phyloP scores from a whole-genome alignment of 1,139 yeast genomes.

The Meyerozyma sp. region DNA sequence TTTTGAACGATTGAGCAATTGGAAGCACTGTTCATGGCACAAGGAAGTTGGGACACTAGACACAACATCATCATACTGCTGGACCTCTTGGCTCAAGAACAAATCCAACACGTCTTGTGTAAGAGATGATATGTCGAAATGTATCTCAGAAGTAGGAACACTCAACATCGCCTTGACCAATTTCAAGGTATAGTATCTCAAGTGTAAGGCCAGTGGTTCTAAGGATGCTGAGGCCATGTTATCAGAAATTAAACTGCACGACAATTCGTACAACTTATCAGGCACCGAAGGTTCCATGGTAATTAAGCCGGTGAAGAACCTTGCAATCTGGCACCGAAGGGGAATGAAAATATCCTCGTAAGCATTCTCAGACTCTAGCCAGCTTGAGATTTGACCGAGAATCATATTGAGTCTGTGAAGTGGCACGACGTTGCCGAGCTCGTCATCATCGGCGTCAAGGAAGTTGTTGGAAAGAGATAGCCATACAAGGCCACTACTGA shows the following conservation, averaged over 20 bases:
- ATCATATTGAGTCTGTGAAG: conserved; percentile 60
- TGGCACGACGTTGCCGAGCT: conserved; percentile 29
- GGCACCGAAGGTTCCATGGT: conserved; percentile 12
- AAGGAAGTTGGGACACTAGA: conserved; percentile 29
- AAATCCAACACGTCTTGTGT: conserved; percentile 34
- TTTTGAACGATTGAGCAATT: conserved; percentile 15
- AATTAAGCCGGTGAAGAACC: conserved; percentile 35
- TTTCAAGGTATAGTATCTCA: conserved; percentile 46
- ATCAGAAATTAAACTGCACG: conserved; percentile 42
- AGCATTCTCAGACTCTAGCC: conserved; percentile 60
- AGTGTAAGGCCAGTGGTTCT: conserved; percentile 30
- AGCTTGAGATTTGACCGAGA: conserved; percentile 42
- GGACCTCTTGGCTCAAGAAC: conserved; percentile 22
- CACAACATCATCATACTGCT: conserved; percentile 8
- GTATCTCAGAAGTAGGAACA: conserved; percentile 11
- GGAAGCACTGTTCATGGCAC: conserved; percentile 30
- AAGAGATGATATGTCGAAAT: conserved; percentile 13
- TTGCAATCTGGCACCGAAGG: conserved; percentile 48
- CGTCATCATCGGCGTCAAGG: conserved; percentile 26
- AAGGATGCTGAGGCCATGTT: conserved; percentile 43
- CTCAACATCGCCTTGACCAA: conserved; percentile 28
- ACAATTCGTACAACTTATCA: conserved; percentile 30
- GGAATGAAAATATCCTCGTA: conserved; percentile 50
- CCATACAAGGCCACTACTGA: conserved; percentile 38
- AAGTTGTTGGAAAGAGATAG: conserved; percentile 48